Evolutionary conservation across 352 stramenopile genomes (phyloP), one percentile per base, ranked within the genome.

Genomic region (Phytophthora melonis): DNA sequence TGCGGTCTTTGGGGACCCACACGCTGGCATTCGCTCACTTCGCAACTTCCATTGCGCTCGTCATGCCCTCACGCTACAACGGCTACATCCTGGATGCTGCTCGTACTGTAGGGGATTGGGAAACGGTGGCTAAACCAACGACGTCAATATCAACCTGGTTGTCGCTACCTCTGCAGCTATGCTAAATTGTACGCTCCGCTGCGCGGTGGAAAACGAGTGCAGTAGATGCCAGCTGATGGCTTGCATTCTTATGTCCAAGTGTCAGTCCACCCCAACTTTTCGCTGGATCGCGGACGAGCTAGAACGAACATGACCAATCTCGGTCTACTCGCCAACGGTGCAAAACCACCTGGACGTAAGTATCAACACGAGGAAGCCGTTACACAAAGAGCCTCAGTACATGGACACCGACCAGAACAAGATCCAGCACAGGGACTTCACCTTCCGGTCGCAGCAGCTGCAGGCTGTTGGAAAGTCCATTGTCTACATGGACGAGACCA

Each of bases 61-160:
- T 14, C 16, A 54, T 54, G 47, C n/a, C 47, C 18, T 16, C 47
- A 3, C 47, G 47, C 47, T 54, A 54, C 47, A 54, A 54, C n/a
- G 4, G 47, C 47, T 30, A 54, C 47, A 30, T 25, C 47, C n/a
- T 54, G 18, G 47, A 54, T 30, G 47, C 47, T 25, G n/a, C 47
- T 14, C 47, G 47, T n/a, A 54, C 47, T 14, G n/a, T n/a, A 25
- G 47, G 5, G n/a, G 47, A 54, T n/a, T 54, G 47, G n/a, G n/a
- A 54, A 54, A 1, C n/a, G 4, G 16, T 30, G 9, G 45, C 45
- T 19, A 5, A 53, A 18, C 19, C 45, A 53, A 54, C 47, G n/a
- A 25, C 47, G n/a, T 54, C 47, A 54, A 54, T 9, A 54, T 54
- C 47, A 54, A 54, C 47, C 47, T 54, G 47, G 47, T n/a, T 54